Evolutionary conservation across 352 stramenopile genomes (phyloP).

Genomic region (Pythium vanterpoolii): DNA sequence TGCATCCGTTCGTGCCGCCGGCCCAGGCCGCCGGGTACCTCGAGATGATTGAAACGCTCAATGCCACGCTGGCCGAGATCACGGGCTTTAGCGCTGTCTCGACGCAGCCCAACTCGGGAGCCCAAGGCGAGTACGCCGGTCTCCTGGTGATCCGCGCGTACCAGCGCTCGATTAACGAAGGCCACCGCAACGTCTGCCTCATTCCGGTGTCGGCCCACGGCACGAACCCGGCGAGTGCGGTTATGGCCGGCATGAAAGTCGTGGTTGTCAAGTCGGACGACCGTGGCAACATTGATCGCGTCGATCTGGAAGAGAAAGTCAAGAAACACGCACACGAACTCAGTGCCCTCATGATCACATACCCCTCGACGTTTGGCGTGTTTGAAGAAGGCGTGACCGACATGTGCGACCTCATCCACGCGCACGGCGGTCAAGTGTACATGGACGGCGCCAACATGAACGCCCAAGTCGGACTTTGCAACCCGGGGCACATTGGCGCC

Average conservation of each 20-base stretch:
- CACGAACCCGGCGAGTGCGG: conserved; percentile 96
- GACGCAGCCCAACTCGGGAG: conserved; percentile 97
- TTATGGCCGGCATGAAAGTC: conserved; percentile 99
- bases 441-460: conserved; percentile 99
- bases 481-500: conserved; percentile 95
- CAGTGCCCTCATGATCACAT: conserved; percentile 99
- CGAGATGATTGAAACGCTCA: conserved; percentile 96
- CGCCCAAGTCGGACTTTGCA: conserved; percentile 97
- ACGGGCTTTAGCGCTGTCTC: conserved; percentile 98
- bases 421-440: conserved; percentile 98
- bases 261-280: conserved; percentile 96
- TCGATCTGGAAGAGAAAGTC: conserved; percentile 94
- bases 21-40: conserved; percentile 95
- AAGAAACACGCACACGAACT: conserved; percentile 96
- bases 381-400: conserved; percentile 98
- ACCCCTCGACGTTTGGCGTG: conserved; percentile 98
- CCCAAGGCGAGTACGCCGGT: conserved; percentile 97
- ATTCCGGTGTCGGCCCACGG: conserved; percentile 98
- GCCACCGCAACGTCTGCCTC: conserved; percentile 96
- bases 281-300: conserved; percentile 95
- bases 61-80: conserved; percentile 96
- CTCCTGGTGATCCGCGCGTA: conserved; percentile 97
- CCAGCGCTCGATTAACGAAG: conserved; percentile 88
- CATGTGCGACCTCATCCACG: conserved; percentile 95
- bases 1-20: conserved; percentile 97